Base-by-base conservation (phyloP, 108 stramenopile species). In the Pseudonitzschia delicatissima region DNA sequence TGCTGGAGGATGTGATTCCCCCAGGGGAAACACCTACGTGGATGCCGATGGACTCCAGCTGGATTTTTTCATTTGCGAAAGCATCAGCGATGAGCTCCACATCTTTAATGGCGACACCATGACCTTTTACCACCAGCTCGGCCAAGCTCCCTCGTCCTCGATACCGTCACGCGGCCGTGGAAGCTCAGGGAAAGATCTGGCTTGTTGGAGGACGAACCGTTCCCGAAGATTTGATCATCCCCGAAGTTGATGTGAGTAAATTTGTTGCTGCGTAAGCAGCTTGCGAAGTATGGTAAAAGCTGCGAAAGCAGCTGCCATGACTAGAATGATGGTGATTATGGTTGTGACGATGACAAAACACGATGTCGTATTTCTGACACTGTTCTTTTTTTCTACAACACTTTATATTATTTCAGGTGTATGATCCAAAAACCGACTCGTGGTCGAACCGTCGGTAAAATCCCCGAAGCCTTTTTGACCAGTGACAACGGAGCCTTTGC, bases 201-300 rank as follows among this genome's bases (percentile, higher is more conserved):
- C 62, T 85, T 20, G 37, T 84, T 3, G 87, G 87, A 23, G 87
- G 87, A 49, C 74, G 87, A 15, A 70, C 69, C 17, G 32, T 53
- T 6, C 34, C 32, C 3, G 86, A 84, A 57, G 66, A 32, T 4
- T 18, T 29, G 0, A 31, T 84, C 13, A 73, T 88, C 35, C 49
- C 69, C 5, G 75, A 78, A 48, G 64, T 88, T 50, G 85, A 88
- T 76, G 82, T 82, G 64, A 76, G 80, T 72, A 53, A 26, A 31
- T 55, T 11, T 17, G 29, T 12, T 27, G 5, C 33, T n/a, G n/a
- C n/a, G n/a, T n/a, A n/a, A n/a, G n/a, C n/a, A n/a, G n/a, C n/a
- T n/a, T n/a, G n/a, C n/a, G n/a, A n/a, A n/a, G n/a, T n/a, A n/a
- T n/a, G n/a, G n/a, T n/a, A n/a, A n/a, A n/a, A n/a, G n/a, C n/a